Base-by-base conservation (phyloP, 257 asterid species). In the Echium plantagineum region DNA sequence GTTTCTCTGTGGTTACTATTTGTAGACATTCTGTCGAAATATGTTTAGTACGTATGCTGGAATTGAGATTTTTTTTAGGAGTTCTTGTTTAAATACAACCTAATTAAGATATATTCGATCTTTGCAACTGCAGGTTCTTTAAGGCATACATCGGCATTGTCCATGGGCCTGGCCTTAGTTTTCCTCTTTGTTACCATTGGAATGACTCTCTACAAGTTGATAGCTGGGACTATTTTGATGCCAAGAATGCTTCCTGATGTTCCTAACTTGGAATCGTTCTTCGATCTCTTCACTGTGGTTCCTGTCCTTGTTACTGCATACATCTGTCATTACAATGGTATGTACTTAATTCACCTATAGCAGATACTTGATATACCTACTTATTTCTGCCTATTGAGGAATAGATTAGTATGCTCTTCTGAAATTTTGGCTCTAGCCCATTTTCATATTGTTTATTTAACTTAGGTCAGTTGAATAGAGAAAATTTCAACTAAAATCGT, bases 271-370 rank as follows among this genome's bases (percentile, higher is more conserved):
- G 35, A 85, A 2, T 88, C 98, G 35, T 20, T 84, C 80, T 74
- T 89, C 58, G 75, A 84, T 66, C 95, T 91, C 75, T 91, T 91
- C 74, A 88, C 97, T 5, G 94, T 78, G 7, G 97, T 91, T 55
- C 98, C 98, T 53, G 83, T 91, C 64, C 94, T 88, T 38, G 98
- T 91, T 74, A 91, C 96, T 49, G 98, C 98, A 71, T 91, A 71
- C 77, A 91, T 88, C 77, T 91, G 98, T 79, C 97, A 90, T 69
- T 90, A 87, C 63, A 90, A 90, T 68, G 97, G 97, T 90, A 78
- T 58, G 81, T 28, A 0, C 46, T 35, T 1, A 7, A 13, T 8
- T 35, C 46, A 1, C 46, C 10, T 4, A 35, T 35, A 12, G 5
- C 13, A 9, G 13, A 35, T 35, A 35, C 46, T 6, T 35, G 46